Conservation (phyloP, 2,329 filamentous ascomycete species). For the Colletotrichum acutatum region DNA sequence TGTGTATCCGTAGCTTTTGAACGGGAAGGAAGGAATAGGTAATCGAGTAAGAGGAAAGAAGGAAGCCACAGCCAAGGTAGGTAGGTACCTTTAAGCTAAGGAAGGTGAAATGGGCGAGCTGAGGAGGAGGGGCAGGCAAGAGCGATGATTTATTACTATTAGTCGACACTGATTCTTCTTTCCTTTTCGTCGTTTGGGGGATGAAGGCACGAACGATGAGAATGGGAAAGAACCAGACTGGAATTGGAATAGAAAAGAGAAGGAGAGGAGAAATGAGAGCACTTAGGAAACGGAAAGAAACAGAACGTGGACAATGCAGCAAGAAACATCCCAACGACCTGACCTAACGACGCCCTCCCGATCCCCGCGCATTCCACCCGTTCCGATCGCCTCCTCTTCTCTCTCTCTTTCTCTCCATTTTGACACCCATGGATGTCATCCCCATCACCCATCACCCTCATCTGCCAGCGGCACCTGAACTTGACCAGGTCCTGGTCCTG, state of each 20-base stretch:
- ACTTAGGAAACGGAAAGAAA: not conserved
- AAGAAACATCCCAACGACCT: conserved; percentile 4
- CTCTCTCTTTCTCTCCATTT: not conserved
- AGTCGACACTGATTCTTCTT: not conserved
- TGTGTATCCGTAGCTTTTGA: not conserved
- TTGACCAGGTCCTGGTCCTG: not conserved
- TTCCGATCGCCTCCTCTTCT: conserved; percentile 24
- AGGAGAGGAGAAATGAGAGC: not conserved
- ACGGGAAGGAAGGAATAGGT: not conserved
- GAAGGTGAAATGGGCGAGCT: not conserved
- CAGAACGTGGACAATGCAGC: conserved; percentile 1
- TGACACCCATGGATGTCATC: not conserved
- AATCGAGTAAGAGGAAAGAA: not conserved
- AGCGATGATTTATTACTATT: not conserved
- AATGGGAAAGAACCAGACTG: not conserved
- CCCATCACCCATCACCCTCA: conserved; percentile 1
- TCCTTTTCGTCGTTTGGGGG: not conserved
- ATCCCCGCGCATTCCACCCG: conserved; percentile 35
- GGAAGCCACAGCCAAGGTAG: not conserved
- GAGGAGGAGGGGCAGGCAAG: not conserved
- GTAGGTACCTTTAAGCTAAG: not conserved
- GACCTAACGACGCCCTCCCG: conserved; percentile 16
- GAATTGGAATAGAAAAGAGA: not conserved
- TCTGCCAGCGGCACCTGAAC: conserved; percentile 9
- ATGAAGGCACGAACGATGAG: not conserved